A percentile compares a stretch with the other conserved stretches of the same genome.
phyloP scores from a whole-genome alignment of 257 asterid species.

The Solanum medicagineum region DNA sequence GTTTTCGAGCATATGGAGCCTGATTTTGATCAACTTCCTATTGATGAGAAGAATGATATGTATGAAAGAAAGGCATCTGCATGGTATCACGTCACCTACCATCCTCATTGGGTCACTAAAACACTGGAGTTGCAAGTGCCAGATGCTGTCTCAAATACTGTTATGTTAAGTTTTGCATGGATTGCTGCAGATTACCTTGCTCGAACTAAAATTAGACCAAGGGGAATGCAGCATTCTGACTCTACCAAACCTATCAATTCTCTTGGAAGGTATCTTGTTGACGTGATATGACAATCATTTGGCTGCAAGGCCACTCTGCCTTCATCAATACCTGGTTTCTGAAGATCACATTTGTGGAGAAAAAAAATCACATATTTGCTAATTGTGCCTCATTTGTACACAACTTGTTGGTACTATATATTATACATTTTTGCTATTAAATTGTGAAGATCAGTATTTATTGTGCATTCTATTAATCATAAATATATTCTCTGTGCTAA shows the following conservation, averaged over 20 bases:
- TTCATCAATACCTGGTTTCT: not conserved
- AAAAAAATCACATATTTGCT: not conserved
- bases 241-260: slow-evolving; percentile 54
- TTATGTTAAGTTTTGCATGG: slow-evolving; percentile 88
- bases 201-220: slow-evolving; percentile 47
- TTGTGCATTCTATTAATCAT: not conserved
- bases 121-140: slow-evolving; percentile 25
- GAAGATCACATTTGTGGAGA: not conserved
- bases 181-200: slow-evolving; percentile 89
- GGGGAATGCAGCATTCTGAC: slow-evolving; percentile 19
- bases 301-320: slow-evolving; percentile 3
- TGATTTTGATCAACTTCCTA: slow-evolving; percentile 37
- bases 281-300: slow-evolving; percentile 35
- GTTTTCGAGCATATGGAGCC: slow-evolving; percentile 53
- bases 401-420: not conserved
- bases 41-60: slow-evolving; percentile 34
- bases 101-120: slow-evolving; percentile 42
- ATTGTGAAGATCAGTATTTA: not conserved
- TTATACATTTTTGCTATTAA: not conserved
- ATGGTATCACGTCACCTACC: slow-evolving; percentile 83
- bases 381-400: not conserved
- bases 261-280: slow-evolving; percentile 62
- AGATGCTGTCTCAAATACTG: slow-evolving; percentile 27
- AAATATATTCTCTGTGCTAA: not conserved
- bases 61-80: slow-evolving; percentile 88